Conservation (phyloP, 2,329 filamentous ascomycete genomes). For the Sarocladium strictum region DNA sequence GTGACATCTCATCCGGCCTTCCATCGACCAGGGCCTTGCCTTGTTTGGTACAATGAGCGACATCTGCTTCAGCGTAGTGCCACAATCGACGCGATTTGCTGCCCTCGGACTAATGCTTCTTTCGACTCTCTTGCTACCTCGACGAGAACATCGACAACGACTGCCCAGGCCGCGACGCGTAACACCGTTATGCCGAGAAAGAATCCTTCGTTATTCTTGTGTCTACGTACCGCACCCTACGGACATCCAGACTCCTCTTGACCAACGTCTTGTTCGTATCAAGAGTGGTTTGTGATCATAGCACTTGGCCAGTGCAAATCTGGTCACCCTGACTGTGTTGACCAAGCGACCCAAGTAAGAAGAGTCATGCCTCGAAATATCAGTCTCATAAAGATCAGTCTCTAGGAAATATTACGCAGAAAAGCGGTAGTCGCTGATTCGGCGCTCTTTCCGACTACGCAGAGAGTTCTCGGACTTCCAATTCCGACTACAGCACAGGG, state of each 20-base stretch:
- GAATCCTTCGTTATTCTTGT: not conserved
- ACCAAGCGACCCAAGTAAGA: not conserved
- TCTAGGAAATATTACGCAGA: too few species aligned
- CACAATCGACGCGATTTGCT: not conserved
- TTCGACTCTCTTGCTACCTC: not conserved
- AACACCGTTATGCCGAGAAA: not conserved
- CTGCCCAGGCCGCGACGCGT: constrained; percentile 5
- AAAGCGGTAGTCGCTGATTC: too few species aligned
- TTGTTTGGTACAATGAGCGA: not conserved
- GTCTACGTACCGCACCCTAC: too few species aligned
- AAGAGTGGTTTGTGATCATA: not conserved
- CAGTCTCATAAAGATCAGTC: not conserved
- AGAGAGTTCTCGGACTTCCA: too few species aligned
- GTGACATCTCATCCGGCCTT: not conserved
- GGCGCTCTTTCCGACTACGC: too few species aligned
- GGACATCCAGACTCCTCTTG: too few species aligned
- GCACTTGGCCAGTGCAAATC: not conserved
- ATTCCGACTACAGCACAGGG: too few species aligned
- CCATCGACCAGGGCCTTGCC: not conserved
- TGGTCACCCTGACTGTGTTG: not conserved
- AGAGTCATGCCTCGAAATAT: not conserved
- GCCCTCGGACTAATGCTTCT: not conserved
- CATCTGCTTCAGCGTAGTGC: not conserved
- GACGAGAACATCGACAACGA: not conserved
- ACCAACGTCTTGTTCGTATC: too few species aligned